These are phyloP conservation scores for Discostella pseudostelligera DNA, from an alignment of 108 stramenopile species.

Conservation along the genomic window DNA sequence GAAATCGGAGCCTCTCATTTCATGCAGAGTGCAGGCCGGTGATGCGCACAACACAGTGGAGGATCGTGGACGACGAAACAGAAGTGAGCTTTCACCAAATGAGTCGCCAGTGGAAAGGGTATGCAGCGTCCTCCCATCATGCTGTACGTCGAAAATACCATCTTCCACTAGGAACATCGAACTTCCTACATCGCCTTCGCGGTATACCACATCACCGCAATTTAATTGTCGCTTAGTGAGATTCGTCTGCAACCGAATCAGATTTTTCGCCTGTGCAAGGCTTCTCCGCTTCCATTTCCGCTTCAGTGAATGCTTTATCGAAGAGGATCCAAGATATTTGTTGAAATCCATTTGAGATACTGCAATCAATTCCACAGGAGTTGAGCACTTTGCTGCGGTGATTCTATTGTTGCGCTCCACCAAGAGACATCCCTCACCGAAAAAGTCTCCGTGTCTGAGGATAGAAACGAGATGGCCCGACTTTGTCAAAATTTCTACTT, in stretches of 20 bases:
- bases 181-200: constrained; percentile 62
- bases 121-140: constrained; percentile 49
- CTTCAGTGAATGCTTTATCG: constrained; percentile 50
- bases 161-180: constrained; percentile 74
- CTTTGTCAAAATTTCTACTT: constrained; percentile 70
- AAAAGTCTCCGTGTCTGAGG: constrained; percentile 74
- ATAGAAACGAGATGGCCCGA: constrained; percentile 72
- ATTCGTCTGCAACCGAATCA: constrained; percentile 63
- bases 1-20: constrained; percentile 69
- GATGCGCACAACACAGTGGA: constrained; percentile 67
- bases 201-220: constrained; percentile 67
- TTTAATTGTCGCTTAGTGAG: constrained; percentile 46
- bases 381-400: constrained; percentile 66
- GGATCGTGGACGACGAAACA: constrained; percentile 58
- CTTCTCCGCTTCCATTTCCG: constrained; percentile 58
- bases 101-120: constrained; percentile 58
- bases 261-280: constrained; percentile 62
- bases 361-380: constrained; percentile 75
- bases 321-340: constrained; percentile 45
- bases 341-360: constrained; percentile 70
- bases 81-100: constrained; percentile 71
- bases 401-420: constrained; percentile 52
- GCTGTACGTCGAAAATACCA: constrained; percentile 54
- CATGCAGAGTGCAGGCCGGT: constrained; percentile 56
- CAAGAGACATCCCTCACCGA: constrained; percentile 77